Evolutionary conservation across 345 rosid genomes (phyloP), one percentile per base, ranked within the genome.

Genomic region (Odontarrhena argentea): DNA sequence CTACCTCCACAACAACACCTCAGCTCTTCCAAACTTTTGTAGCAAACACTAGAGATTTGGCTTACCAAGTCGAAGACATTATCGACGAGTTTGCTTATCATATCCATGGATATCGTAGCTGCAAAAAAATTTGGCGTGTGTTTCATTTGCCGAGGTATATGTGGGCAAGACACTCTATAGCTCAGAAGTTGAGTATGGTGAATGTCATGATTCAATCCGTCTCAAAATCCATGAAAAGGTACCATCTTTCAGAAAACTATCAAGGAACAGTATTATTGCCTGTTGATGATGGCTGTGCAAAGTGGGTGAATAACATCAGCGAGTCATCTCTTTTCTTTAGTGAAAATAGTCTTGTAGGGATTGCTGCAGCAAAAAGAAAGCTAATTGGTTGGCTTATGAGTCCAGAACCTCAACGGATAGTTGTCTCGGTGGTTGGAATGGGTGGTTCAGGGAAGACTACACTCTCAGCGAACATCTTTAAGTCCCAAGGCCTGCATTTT

Each of bases 371-470:
- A 12, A 73, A 60, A 2, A 25, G 42, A 8, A 52, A 53, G 69
- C 64, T 82, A 18, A 32, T 55, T 2, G 65, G 65, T 30, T 77
- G 75, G 79, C 60, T 79, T 48, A n/a, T 44, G 8, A 59, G 38
- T 52, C 45, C 18, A 3, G 77, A 67, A 43, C 68, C 71, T 35
- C 67, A 68, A 14, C 43, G 78, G 10, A 34, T 46, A 7, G 60
- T 65, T 46, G 38, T 70, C 32, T 76, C 78, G 0, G 74, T 78
- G 45, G 62, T 71, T 6, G 84, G 80, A 18, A 80, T 80, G 81
- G 81, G 77, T 8, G 79, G 77, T 22, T 74, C 76, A 44, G 79
- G 82, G 45, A 78, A 77, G 60, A 80, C 81, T 14, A 78, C 77
- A 15, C 76, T 78, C 9, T 74, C 69, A 7, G 82, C 77, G 3